phyloP scores from a whole-genome alignment of 139 green algal genomes.

The Penium margaritaceum region DNA sequence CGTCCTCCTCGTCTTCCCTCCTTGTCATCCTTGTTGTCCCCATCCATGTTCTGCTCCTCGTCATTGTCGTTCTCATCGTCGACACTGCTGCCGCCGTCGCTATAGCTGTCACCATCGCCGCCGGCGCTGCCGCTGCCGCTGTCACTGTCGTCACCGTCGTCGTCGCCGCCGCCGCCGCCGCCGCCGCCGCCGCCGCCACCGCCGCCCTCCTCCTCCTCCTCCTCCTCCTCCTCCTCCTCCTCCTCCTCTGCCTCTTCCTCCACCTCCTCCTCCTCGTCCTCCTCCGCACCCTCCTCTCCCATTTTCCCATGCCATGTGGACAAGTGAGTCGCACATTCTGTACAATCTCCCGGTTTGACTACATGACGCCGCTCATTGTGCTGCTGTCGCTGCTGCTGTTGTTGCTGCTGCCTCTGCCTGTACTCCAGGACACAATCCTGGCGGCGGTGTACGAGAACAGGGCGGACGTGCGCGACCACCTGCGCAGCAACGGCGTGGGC shows the following conservation, averaged over 20 bases:
- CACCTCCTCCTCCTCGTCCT: background rate
- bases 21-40: background rate
- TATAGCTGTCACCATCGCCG: too few relatives aligned
- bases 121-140: too few relatives aligned
- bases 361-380: too few relatives aligned
- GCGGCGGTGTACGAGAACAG: background rate
- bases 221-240: background rate
- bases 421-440: slow-evolving; percentile 68
- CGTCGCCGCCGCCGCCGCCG: too few relatives aligned
- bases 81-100: background rate
- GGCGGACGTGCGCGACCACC: background rate
- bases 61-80: slow-evolving; percentile 61
- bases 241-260: too few relatives aligned
- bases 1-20: background rate
- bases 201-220: background rate
- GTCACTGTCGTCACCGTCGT: too few relatives aligned
- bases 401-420: too few relatives aligned
- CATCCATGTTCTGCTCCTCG: slow-evolving; percentile 57
- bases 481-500: background rate
- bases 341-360: too few relatives aligned
- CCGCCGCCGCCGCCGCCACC: too few relatives aligned
- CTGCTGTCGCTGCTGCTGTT: background rate
- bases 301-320: too few relatives aligned
- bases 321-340: too few relatives aligned
- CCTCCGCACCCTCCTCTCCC: too few relatives aligned